Evolutionary conservation across 2,329 filamentous ascomycete genomes (phyloP), one percentile per base, ranked within the genome.

Genomic region (Penicillium freii): DNA sequence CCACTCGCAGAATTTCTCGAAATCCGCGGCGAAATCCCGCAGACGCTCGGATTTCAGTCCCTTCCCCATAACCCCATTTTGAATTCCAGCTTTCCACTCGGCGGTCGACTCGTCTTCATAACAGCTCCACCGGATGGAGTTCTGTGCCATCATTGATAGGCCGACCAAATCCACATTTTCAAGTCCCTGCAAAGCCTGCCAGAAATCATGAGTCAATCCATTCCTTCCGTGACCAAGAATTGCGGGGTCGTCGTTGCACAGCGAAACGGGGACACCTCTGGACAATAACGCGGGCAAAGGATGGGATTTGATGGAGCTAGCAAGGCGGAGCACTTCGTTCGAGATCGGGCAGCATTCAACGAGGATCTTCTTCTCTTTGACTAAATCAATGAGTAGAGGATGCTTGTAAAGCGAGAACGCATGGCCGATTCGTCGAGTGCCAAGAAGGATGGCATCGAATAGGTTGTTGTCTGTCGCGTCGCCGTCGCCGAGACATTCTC

Each of bases 1-100:
- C 92, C 92, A 97, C 53, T 91, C 81, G 70, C 92, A 97, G 71
- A 94, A 97, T 69, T 85, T 82, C 78, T 97, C 93, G 86, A 92
- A 97, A 64, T 90, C 85, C 36, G 85, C 77, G 49, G 84, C 83
- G 91, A 92, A 97, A 73, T 92, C 82, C 71, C 86, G 85, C 73
- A 97, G 75, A 61, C 87, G 81, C 71, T 86, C 71, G 0, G 90
- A 90, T 71, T 94, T 88, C 52, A 88, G 65, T 0, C 90, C 86
- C 47, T 80, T 78, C 1, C 91, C 92, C 60, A 88, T 78, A 43
- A 87, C 87, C 0, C 91, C 92, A 61, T 89, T 85, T 57, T 84
- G 87, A 62, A 97, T 82, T 54, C 86, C 89, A 54, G 84, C 81
- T 23, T 81, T 74, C 91, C 92, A 97, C 45, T 87, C 84, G 8